Base-by-base conservation (phyloP, 768 basidiomycete genomes). In the Boletellus sp. region DNA sequence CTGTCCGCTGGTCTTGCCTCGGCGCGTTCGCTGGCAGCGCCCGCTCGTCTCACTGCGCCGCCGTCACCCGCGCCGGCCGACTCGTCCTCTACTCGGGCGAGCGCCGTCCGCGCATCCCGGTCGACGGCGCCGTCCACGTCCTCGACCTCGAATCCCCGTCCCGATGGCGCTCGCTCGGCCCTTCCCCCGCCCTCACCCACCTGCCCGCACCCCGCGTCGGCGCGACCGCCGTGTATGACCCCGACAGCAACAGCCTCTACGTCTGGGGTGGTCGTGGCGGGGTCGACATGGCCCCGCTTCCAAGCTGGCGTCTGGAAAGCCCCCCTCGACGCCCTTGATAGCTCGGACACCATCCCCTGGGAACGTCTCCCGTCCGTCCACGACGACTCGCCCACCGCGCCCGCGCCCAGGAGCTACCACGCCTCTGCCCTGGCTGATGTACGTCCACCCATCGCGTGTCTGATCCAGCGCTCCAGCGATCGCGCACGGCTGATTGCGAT, bases 221-320 rank as follows among this genome's bases (percentile, higher is more conserved):
- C 4, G 64, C 64, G 39, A 42, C 53, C 5, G 37, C 62, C 38
- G 51, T 50, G 10, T 63, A 51, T 39, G 61, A 66, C 42, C 33
- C 58, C 15, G 22, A 15, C n/a, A 31, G 47, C 6, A 43, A 56
- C 34, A 43, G 15, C 4, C 55, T 75, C 38, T 74, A 75, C 53
- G 41, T 76, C 38, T 79, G 75, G 70, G 76, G 76, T 4, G 76
- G 77, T 4, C 67, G 77, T 16, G 74, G 74, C 2, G 76, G 73
- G 2, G 55, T 61, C 15, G 66, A 68, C 22, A 70, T 71, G 72
- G 60, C 64, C 1, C 72, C 47, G 20, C 3, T 50, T 56, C 33
- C 62, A 69, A 41, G 55, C 66, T 0, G 66, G 68, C n/a, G 20
- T 71, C 12, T 72, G 70, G 67, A 54, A 42, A 11, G 65, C 57